phyloP scores from a whole-genome alignment of 148 eudicot species.

The Rhododendron williamsianum region DNA sequence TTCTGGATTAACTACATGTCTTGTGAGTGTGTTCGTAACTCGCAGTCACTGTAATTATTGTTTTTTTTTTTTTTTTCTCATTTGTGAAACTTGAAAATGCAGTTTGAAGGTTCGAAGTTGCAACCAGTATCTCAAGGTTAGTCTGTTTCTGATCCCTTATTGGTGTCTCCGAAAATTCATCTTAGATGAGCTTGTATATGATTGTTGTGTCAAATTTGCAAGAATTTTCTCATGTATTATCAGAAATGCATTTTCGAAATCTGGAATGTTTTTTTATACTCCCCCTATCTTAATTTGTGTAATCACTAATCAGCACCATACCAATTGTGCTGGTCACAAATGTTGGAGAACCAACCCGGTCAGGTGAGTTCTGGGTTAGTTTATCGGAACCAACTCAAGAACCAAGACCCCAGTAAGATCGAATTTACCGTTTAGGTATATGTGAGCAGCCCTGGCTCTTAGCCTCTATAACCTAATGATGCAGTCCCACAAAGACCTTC shows the following conservation, averaged over 20 bases:
- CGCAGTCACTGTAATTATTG: neutral
- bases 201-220: neutral
- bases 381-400: neutral
- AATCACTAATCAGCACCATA: neutral
- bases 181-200: neutral
- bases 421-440: neutral
- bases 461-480: neutral
- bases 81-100: conserved; percentile 15
- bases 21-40: neutral
- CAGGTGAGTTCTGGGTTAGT: neutral
- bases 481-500: neutral
- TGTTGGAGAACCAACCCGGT: neutral
- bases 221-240: neutral
- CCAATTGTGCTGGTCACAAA: neutral
- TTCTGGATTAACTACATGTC: neutral
- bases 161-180: neutral
- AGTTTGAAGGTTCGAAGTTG: conserved; percentile 30
- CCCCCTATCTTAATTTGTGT: neutral
- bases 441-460: neutral
- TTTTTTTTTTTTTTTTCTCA: neutral
- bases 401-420: neutral
- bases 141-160: conserved; percentile 11
- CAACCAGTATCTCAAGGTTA: conserved; percentile 36
- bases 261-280: neutral
- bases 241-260: neutral